A percentile compares a stretch with the other conserved stretches of the same genome.
phyloP scores from a whole-genome alignment of 768 basidiomycete genomes.

The Lentinula sp. region DNA sequence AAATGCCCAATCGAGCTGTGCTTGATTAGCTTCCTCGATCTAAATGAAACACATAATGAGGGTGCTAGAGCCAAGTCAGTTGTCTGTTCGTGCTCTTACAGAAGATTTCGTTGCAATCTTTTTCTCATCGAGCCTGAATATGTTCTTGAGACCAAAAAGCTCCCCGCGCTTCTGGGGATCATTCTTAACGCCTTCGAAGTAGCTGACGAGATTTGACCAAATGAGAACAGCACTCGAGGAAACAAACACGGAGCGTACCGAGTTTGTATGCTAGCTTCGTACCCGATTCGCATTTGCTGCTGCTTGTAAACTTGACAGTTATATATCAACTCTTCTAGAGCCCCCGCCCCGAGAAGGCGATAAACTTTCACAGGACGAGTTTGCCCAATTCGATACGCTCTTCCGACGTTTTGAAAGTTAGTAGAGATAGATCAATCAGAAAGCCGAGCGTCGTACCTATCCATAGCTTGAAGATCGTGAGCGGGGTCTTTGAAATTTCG shows the following conservation, averaged over 20 bases:
- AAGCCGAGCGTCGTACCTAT: slow-evolving; percentile 31
- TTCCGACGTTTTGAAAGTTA: slow-evolving; percentile 8
- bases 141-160: slow-evolving; percentile 80
- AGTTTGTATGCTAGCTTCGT: slow-evolving; percentile 78
- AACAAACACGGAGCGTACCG: slow-evolving; percentile 34
- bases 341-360: slow-evolving; percentile 79
- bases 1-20: slow-evolving; percentile 78
- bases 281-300: slow-evolving; percentile 89
- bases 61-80: neutral
- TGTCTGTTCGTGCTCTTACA: slow-evolving; percentile 31
- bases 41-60: slow-evolving; percentile 17
- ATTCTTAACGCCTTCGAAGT: slow-evolving; percentile 80
- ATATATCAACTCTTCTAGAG: slow-evolving; percentile 84
- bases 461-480: slow-evolving; percentile 91
- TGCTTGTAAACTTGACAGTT: slow-evolving; percentile 90
- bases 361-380: slow-evolving; percentile 80
- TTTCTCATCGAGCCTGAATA: slow-evolving; percentile 72
- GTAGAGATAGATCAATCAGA: neutral
- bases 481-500: slow-evolving; percentile 67
- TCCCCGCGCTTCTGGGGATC: slow-evolving; percentile 72
- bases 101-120: slow-evolving; percentile 67
- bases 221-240: neutral
- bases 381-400: slow-evolving; percentile 84
- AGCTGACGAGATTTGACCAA: slow-evolving; percentile 31
- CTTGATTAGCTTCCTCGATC: slow-evolving; percentile 74